Evolutionary conservation across 768 basidiomycete genomes (phyloP).

Genomic region (Omphalotus guepiniiformis): DNA sequence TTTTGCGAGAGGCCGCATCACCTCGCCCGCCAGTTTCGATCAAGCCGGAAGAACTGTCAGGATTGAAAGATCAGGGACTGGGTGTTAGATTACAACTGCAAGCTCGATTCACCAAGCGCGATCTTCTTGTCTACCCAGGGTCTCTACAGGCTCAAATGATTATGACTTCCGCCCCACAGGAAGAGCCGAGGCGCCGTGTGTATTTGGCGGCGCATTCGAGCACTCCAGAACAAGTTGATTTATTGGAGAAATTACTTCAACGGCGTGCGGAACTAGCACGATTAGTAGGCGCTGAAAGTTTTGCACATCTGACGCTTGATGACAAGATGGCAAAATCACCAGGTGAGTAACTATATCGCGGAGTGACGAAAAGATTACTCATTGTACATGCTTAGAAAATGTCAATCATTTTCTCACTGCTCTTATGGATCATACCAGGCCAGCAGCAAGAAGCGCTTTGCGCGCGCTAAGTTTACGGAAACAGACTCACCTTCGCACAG

Average conservation of each 20-base stretch:
- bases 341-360: constrained; percentile 39
- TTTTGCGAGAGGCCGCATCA: constrained; percentile 64
- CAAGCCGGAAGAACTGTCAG: constrained; percentile 63
- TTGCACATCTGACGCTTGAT: constrained; percentile 78
- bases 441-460: constrained; percentile 73
- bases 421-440: constrained; percentile 73
- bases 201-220: constrained; percentile 82
- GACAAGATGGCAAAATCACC: constrained; percentile 99
- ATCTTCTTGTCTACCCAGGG: constrained; percentile 77
- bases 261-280: constrained; percentile 80
- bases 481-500: constrained; percentile 61
- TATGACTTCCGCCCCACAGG: constrained; percentile 81
- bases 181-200: constrained; percentile 75
- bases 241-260: constrained; percentile 70
- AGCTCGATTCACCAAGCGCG: constrained; percentile 71
- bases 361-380: not conserved
- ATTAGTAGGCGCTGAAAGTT: constrained; percentile 82
- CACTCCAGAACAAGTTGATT: constrained; percentile 66
- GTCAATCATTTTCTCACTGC: constrained; percentile 83
- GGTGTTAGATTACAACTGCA: constrained; percentile 70
- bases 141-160: constrained; percentile 93
- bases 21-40: constrained; percentile 66
- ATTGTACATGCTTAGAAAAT: constrained; percentile 50
- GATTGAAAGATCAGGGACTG: constrained; percentile 74
- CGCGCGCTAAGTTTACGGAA: constrained; percentile 65